These are phyloP conservation scores for Asterochloris sp. DNA, from an alignment of 139 green algal genomes.

Conservation along the genomic window DNA sequence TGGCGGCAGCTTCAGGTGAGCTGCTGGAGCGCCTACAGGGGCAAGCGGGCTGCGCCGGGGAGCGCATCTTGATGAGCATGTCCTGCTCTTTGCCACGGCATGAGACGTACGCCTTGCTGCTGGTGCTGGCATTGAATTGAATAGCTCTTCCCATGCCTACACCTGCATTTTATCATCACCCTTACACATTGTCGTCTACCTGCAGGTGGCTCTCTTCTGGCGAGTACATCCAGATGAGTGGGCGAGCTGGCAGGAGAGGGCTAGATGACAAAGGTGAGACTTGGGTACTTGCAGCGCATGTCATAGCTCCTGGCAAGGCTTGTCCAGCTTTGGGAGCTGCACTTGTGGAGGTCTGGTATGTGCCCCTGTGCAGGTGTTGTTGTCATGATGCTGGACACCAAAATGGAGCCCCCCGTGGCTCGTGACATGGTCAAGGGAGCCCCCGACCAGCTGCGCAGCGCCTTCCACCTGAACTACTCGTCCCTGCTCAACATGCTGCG, in stretches of 20 bases:
- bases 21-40: neutral
- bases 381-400: constrained; percentile 82
- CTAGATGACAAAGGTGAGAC: constrained; percentile 58
- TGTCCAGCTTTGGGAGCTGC: neutral
- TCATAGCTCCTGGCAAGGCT: neutral
- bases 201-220: constrained; percentile 46
- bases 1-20: constrained; percentile 51
- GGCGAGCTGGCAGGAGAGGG: constrained; percentile 70
- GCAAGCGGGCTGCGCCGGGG: neutral
- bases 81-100: neutral
- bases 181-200: neutral
- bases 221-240: constrained; percentile 90
- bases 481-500: constrained; percentile 82
- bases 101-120: too few relatives aligned
- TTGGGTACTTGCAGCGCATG: neutral
- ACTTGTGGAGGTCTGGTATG: neutral
- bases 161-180: too few relatives aligned
- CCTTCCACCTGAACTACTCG: constrained; percentile 75
- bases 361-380: constrained; percentile 59
- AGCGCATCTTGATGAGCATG: neutral
- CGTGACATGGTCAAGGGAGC: constrained; percentile 75
- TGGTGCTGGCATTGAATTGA: too few relatives aligned
- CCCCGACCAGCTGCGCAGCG: constrained; percentile 68
- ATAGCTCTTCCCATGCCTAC: too few relatives aligned
- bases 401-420: constrained; percentile 72